These are phyloP conservation scores for Rubroboletus satanas DNA, from an alignment of 768 basidiomycete species.

Conservation along the genomic window DNA sequence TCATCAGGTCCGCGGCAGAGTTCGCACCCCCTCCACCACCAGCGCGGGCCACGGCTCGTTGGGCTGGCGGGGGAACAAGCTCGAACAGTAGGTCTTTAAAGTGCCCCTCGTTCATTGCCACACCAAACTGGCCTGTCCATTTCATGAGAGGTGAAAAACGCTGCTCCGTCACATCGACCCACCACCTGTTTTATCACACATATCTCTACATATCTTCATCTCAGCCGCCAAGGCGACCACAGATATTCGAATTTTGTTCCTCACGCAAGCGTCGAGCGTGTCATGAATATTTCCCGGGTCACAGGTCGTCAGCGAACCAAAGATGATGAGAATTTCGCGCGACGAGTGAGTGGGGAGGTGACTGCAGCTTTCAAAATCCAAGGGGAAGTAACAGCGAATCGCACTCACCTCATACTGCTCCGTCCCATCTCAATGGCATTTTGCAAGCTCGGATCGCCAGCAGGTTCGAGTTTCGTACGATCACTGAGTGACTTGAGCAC, in stretches of 20 bases:
- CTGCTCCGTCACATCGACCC: constrained; percentile 2
- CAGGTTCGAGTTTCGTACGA: constrained; percentile 82
- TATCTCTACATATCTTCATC: constrained; percentile 94
- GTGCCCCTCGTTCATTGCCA: constrained; percentile 98
- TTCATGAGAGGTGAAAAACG: constrained; percentile 10
- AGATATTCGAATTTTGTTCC: constrained; percentile 83
- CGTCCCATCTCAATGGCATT: constrained; percentile 97
- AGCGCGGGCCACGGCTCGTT: constrained; percentile 50
- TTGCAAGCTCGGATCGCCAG: constrained; percentile 92
- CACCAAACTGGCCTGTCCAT: constrained; percentile 75
- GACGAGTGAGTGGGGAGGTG: constrained; percentile 98
- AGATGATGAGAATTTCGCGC: constrained; percentile 89
- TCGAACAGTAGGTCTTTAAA: constrained; percentile 96
- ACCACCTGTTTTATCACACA: constrained; percentile 93
- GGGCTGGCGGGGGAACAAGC: constrained; percentile 90
- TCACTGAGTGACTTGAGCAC: constrained; percentile 85
- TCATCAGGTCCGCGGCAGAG: constrained; percentile 86
- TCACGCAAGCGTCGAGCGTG: constrained; percentile 80
- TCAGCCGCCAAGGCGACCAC: constrained; percentile 95
- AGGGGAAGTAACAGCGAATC: not conserved
- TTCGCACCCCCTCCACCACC: constrained; percentile 47
- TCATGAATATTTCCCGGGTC: constrained; percentile 97
- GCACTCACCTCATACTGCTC: constrained; percentile 78
- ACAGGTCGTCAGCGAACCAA: constrained; percentile 93
- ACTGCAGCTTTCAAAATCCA: constrained; percentile 39